These are phyloP conservation scores for Corymbia maculata DNA, from an alignment of 345 rosid genomes.

Conservation along the genomic window DNA sequence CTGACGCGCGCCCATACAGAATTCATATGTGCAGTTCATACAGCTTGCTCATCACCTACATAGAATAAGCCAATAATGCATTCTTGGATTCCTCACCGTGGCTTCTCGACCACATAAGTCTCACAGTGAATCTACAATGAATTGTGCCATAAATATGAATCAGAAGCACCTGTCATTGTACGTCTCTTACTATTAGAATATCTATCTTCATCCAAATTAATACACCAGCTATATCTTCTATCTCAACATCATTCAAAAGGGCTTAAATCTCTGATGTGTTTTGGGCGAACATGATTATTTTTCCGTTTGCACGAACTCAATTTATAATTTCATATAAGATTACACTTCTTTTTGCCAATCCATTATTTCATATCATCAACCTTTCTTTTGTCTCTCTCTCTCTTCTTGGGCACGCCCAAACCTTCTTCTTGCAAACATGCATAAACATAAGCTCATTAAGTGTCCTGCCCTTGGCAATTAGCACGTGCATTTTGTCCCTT, in stretches of 20 bases:
- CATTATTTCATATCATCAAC: background rate
- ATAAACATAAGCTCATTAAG: background rate
- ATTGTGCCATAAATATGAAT: background rate
- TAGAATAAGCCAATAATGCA: background rate
- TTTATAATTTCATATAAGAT: background rate
- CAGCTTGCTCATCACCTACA: background rate
- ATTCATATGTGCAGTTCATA: background rate
- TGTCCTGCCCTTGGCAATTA: background rate
- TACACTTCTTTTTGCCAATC: background rate
- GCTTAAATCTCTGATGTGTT: background rate
- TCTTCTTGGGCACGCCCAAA: background rate
- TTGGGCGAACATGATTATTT: background rate
- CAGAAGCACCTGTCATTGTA: background rate
- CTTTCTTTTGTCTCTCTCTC: background rate
- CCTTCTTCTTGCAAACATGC: background rate
- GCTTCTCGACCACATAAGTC: background rate
- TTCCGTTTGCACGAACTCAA: background rate
- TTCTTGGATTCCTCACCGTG: background rate
- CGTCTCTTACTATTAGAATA: background rate
- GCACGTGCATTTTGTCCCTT: background rate
- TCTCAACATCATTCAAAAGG: background rate
- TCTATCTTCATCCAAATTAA: background rate
- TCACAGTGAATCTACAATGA: background rate
- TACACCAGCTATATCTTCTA: accelerated
- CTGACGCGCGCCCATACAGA: accelerated